Conservation (phyloP, 495 filamentous ascomycete species). For the Annulohypoxylon nitens region DNA sequence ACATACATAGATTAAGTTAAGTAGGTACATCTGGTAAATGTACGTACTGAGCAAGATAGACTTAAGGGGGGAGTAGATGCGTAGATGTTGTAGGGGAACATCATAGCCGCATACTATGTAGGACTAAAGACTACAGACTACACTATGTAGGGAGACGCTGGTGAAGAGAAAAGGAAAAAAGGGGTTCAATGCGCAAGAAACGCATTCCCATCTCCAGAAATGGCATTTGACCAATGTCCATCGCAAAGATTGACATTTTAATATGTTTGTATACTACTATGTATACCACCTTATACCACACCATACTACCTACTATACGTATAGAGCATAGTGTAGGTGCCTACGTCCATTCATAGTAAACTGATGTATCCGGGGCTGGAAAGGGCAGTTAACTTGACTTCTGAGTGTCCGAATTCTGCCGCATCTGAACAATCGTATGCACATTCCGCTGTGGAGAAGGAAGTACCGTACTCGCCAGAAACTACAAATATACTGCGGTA, state of each 20-base stretch:
- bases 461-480: constrained; percentile 16
- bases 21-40: constrained; percentile 9
- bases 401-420: constrained; percentile 42
- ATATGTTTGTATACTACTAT: constrained; percentile 18
- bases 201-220: constrained; percentile 43
- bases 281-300: constrained; percentile 15
- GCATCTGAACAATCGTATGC: constrained; percentile 35
- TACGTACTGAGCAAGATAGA: constrained; percentile 6
- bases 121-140: too few relatives aligned
- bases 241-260: constrained; percentile 23
- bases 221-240: constrained; percentile 49
- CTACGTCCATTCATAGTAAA: constrained; percentile 5
- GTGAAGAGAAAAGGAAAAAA: constrained; percentile 19
- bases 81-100: constrained; percentile 5
- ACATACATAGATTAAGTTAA: constrained; percentile 10
- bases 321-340: constrained; percentile 7
- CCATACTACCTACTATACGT: background rate
- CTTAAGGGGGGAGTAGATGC: background rate
- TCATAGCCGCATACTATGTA: constrained; percentile 8
- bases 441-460: constrained; percentile 44
- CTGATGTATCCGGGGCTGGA: constrained; percentile 24
- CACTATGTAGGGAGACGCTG: background rate
- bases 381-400: constrained; percentile 25
- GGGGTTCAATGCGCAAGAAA: constrained; percentile 34
- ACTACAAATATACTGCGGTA: constrained; percentile 20